These are phyloP conservation scores for Leccinum fibrillosum DNA, from an alignment of 768 basidiomycete genomes.

Conservation along the genomic window DNA sequence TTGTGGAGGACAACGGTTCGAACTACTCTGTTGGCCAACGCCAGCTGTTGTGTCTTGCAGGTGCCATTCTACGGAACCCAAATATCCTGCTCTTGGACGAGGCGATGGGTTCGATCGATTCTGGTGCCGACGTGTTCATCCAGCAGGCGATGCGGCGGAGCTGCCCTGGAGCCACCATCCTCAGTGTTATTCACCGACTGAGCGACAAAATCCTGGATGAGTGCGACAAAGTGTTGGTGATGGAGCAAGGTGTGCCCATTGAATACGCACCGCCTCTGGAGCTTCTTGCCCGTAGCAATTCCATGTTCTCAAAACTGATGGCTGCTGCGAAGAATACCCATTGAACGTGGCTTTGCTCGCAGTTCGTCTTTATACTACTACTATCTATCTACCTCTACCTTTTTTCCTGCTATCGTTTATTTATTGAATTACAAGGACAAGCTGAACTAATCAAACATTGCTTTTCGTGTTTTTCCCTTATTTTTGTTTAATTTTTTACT, in stretches of 20 bases:
- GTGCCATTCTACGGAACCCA: conserved; percentile 30
- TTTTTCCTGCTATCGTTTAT: background rate
- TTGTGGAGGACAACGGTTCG: conserved; percentile 71
- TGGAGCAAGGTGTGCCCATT: conserved; percentile 36
- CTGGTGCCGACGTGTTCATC: conserved; percentile 80
- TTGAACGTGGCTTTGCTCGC: background rate
- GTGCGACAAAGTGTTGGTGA: conserved; percentile 33
- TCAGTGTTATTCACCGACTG: conserved; percentile 31
- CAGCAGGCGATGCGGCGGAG: conserved; percentile 30
- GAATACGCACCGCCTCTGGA: conserved; percentile 25
- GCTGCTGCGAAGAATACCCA: conserved; percentile 19
- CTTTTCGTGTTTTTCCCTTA: background rate
- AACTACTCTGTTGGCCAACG: conserved; percentile 87
- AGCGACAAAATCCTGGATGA: conserved; percentile 27
- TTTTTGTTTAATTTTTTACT: background rate
- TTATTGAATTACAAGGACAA: background rate
- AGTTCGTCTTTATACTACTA: background rate
- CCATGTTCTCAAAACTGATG: conserved; percentile 30
- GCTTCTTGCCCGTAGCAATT: conserved; percentile 21
- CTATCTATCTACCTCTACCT: background rate
- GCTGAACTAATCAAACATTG: background rate
- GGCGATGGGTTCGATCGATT: conserved; percentile 67
- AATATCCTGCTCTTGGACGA: conserved; percentile 31
- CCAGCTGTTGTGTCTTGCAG: conserved; percentile 68
- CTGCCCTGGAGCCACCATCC: conserved; percentile 29